phyloP scores from a whole-genome alignment of 2,329 filamentous ascomycete species.

The Penicillium sp. region DNA sequence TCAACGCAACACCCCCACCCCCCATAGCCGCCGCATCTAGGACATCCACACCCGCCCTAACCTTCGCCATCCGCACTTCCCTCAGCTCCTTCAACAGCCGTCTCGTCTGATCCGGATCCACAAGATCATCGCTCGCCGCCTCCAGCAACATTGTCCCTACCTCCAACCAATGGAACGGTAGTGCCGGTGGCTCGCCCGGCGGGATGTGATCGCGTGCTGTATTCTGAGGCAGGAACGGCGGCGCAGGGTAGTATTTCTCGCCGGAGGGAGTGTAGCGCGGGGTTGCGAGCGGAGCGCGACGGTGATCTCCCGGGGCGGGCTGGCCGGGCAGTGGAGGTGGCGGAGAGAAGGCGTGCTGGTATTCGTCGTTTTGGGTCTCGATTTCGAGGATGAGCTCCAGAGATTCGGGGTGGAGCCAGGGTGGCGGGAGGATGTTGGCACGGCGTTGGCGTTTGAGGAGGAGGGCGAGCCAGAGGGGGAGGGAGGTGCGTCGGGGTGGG shows the following conservation, averaged over 20 bases:
- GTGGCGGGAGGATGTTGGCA: conserved; percentile 81
- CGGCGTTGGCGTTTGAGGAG: conserved; percentile 89
- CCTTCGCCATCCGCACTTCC: conserved; percentile 82
- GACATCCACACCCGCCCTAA: conserved; percentile 63
- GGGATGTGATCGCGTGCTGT: no score
- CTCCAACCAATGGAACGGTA: conserved; percentile 95
- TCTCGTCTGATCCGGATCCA: conserved; percentile 62
- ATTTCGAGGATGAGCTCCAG: conserved; percentile 68
- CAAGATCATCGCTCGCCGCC: conserved; percentile 73
- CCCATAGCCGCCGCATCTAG: conserved; percentile 48
- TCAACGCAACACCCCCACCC: conserved; percentile 61
- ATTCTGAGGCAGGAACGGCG: conserved; percentile 71
- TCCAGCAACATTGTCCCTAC: conserved; percentile 78
- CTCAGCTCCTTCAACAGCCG: conserved; percentile 69
- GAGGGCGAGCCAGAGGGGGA: conserved; percentile 90
- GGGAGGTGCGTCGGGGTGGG: conserved; percentile 67
- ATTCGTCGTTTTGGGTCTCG: conserved; percentile 59
- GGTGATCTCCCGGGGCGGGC: no score
- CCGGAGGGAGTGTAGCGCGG: no score
- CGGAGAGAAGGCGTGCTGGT: conserved; percentile 65
- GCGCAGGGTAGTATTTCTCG: conserved; percentile 44
- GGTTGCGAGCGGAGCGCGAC: no score
- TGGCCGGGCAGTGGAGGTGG: conserved; percentile 58
- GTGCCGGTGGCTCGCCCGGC: conserved; percentile 42
- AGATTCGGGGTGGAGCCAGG: conserved; percentile 73